These are phyloP conservation scores for Chalciporus piperatoides DNA, from an alignment of 1,284 basidiomycete genomes.

Conservation along the genomic window DNA sequence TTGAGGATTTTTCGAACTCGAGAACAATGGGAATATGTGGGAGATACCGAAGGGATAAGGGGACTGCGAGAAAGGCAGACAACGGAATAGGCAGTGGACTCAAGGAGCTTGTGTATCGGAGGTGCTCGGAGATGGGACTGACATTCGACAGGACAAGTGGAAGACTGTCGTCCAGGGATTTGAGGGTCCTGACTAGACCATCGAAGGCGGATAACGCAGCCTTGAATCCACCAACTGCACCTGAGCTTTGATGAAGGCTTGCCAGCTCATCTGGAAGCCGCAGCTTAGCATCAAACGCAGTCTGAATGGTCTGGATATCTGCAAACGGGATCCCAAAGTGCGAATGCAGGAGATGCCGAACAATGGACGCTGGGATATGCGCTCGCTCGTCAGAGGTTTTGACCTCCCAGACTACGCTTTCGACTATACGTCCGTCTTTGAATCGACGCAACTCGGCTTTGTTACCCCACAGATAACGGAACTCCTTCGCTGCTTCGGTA, in stretches of 20 bases:
- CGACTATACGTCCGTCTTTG: slow-evolving; percentile 90
- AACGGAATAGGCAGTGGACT: slow-evolving; percentile 56
- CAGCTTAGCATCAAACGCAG: slow-evolving; percentile 63
- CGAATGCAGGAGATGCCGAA: slow-evolving; percentile 67
- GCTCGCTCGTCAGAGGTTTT: slow-evolving; percentile 72
- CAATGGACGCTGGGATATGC: slow-evolving; percentile 74
- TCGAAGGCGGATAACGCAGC: slow-evolving; percentile 81
- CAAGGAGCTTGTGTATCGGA: slow-evolving; percentile 86
- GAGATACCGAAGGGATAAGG: slow-evolving; percentile 59
- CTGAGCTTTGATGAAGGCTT: slow-evolving; percentile 46
- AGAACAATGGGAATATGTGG: slow-evolving; percentile 72
- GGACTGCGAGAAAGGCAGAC: slow-evolving; percentile 46
- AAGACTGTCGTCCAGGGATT: slow-evolving; percentile 72
- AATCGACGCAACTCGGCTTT: slow-evolving; percentile 95
- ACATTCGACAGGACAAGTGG: slow-evolving; percentile 82
- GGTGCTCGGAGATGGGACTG: slow-evolving; percentile 66
- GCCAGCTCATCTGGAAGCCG: slow-evolving; percentile 60
- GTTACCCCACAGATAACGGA: slow-evolving; percentile 88
- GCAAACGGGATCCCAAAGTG: slow-evolving; percentile 67
- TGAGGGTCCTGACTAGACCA: slow-evolving; percentile 72
- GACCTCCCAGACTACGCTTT: slow-evolving; percentile 93
- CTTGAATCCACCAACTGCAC: slow-evolving; percentile 65
- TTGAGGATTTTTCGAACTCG: slow-evolving; percentile 87
- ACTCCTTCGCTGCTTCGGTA: slow-evolving; percentile 51
- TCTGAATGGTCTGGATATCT: slow-evolving; percentile 57